phyloP scores from a whole-genome alignment of 2,329 filamentous ascomycete genomes.

The Fusarium bactridioides region DNA sequence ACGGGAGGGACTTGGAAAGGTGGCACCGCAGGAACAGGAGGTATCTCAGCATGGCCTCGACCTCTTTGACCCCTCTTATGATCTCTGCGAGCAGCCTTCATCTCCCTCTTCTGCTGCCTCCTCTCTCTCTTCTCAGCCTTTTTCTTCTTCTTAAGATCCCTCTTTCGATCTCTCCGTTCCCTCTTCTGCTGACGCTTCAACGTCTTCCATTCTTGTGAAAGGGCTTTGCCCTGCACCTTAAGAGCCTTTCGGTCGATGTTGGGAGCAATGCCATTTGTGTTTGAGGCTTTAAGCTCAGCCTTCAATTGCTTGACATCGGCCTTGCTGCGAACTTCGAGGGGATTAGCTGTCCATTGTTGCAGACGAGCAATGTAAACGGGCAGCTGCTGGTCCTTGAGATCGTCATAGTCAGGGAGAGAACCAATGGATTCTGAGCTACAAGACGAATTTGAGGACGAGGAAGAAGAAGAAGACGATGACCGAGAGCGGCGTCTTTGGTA shows the following conservation, averaged over 20 bases:
- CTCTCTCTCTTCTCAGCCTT: constrained; percentile 47
- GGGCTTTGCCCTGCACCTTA: constrained; percentile 53
- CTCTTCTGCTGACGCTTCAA: constrained; percentile 45
- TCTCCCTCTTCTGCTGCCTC: constrained; percentile 43
- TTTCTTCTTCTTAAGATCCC: constrained; percentile 39
- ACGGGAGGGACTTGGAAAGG: constrained; percentile 4
- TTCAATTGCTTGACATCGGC: constrained; percentile 53
- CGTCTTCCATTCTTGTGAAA: constrained; percentile 53
- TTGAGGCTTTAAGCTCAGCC: constrained; percentile 54
- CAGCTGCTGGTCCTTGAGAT: constrained; percentile 58
- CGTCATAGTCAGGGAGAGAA: constrained; percentile 63
- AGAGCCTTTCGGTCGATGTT: constrained; percentile 46
- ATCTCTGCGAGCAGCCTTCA: constrained; percentile 43
- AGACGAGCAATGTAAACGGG: constrained; percentile 56
- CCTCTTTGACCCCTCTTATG: constrained; percentile 34
- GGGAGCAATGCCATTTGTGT: constrained; percentile 15
- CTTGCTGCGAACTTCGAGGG: constrained; percentile 58
- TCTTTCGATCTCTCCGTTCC: constrained; percentile 44
- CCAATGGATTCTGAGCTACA: constrained; percentile 53
- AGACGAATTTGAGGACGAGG: constrained; percentile 43
- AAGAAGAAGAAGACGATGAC: constrained; percentile 49
- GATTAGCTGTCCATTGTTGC: constrained; percentile 57
- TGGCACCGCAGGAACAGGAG: constrained; percentile 3
- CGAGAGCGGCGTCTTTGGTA: constrained; percentile 35
- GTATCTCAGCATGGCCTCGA: constrained; percentile 10